phyloP scores from a whole-genome alignment of 352 stramenopile genomes.

The Globisporangium paroecandrum region DNA sequence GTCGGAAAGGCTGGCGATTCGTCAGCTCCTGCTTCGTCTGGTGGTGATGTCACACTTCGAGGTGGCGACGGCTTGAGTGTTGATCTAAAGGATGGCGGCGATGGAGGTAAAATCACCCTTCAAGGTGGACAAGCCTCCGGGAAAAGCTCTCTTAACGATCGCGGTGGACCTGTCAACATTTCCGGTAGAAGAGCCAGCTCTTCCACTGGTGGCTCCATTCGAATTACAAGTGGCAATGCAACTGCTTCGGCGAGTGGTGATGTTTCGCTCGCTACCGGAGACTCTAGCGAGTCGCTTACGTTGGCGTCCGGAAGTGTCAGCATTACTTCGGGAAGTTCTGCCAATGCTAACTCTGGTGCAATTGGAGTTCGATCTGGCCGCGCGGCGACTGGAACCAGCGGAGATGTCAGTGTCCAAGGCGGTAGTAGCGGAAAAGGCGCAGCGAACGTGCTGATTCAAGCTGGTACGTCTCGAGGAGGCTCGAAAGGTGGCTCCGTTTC shows the following conservation, averaged over 20 bases:
- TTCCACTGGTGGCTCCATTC: slow-evolving; percentile 53
- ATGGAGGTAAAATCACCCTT: slow-evolving; percentile 65
- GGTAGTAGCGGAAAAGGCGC: slow-evolving; percentile 42
- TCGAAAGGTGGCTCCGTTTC: slow-evolving; percentile 48
- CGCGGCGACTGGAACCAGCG: slow-evolving; percentile 42
- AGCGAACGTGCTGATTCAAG: slow-evolving; percentile 48
- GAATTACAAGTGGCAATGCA: slow-evolving; percentile 45
- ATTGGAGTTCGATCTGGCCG: slow-evolving; percentile 40
- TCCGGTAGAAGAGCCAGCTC: slow-evolving; percentile 43
- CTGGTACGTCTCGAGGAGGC: slow-evolving; percentile 34
- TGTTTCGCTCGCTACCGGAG: slow-evolving; percentile 48
- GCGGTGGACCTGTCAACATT: slow-evolving; percentile 47
- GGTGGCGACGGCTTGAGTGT: slow-evolving; percentile 38
- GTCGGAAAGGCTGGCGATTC: slow-evolving; percentile 64
- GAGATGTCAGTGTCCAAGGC: slow-evolving; percentile 50
- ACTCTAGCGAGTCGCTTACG: slow-evolving; percentile 37
- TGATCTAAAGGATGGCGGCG: slow-evolving; percentile 56
- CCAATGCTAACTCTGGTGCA: slow-evolving; percentile 41
- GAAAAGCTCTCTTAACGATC: slow-evolving; percentile 34
- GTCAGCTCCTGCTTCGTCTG: slow-evolving; percentile 30
- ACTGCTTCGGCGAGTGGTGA: slow-evolving; percentile 61
- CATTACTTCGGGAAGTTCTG: slow-evolving; percentile 35
- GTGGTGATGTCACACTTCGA: slow-evolving; percentile 44
- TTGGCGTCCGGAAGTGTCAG: slow-evolving; percentile 44
- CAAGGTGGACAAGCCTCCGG: slow-evolving; percentile 59